phyloP scores from a whole-genome alignment of 495 filamentous ascomycete genomes.

The Penicillium bovifimosum region DNA sequence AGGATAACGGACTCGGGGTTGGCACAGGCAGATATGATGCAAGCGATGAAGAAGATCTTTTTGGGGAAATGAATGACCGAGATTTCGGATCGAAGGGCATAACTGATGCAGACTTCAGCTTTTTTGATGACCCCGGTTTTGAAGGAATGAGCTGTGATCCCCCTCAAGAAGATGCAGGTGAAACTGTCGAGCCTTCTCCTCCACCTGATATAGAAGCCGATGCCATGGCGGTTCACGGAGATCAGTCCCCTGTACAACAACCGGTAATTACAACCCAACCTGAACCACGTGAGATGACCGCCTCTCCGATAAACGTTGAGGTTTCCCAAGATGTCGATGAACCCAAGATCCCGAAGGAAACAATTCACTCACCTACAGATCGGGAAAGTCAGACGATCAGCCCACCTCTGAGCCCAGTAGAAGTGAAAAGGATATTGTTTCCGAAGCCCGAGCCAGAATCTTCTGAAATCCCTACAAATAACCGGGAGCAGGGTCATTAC shows the following conservation, averaged over 20 bases:
- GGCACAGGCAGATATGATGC: slow-evolving; percentile 43
- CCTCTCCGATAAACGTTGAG: not conserved
- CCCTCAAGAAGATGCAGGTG: slow-evolving; percentile 7
- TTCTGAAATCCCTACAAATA: slow-evolving; percentile 1
- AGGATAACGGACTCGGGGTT: slow-evolving; percentile 16
- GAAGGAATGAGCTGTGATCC: slow-evolving; percentile 24
- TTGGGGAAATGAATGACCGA: slow-evolving; percentile 65
- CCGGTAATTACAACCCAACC: not conserved
- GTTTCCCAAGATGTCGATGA: not conserved
- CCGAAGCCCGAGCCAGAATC: slow-evolving; percentile 19
- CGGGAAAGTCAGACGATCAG: slow-evolving; percentile 35
- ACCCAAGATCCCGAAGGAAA: slow-evolving; percentile 2
- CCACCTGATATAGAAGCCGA: slow-evolving; percentile 8
- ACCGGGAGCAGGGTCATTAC: slow-evolving; percentile 37
- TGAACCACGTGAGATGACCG: not conserved
- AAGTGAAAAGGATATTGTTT: slow-evolving; percentile 46
- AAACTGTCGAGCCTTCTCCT: slow-evolving; percentile 10
- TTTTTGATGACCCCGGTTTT: slow-evolving; percentile 66
- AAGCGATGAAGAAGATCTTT: slow-evolving; percentile 57
- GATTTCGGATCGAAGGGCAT: slow-evolving; percentile 78
- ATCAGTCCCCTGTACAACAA: not conserved
- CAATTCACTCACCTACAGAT: slow-evolving; percentile 13
- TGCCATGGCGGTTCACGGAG: not conserved
- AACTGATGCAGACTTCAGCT: slow-evolving; percentile 84
- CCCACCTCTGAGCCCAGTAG: slow-evolving; percentile 46